Conservation (phyloP, 2,329 filamentous ascomycete genomes). For the Monilinia polystroma region DNA sequence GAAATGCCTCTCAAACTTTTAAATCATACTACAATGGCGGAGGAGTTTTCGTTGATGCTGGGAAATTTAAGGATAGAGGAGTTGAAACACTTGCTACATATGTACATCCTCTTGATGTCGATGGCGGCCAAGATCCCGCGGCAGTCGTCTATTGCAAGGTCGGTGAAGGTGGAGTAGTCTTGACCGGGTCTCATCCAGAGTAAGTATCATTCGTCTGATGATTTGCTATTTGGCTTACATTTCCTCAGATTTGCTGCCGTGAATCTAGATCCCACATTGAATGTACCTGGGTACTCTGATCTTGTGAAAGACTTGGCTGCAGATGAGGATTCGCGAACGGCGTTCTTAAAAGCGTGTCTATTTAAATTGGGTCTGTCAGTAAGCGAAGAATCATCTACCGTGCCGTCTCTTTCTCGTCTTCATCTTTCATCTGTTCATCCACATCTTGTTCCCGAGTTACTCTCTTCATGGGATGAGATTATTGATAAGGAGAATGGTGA, state of each 20-base stretch:
- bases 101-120: constrained; percentile 69
- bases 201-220: constrained; percentile 46
- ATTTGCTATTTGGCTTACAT: constrained; percentile 25
- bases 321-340: constrained; percentile 67
- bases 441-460: constrained; percentile 63
- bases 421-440: constrained; percentile 73
- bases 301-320: constrained; percentile 66
- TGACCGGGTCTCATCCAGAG: constrained; percentile 93
- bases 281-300: constrained; percentile 66
- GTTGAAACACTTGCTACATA: constrained; percentile 84
- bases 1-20: constrained; percentile 60
- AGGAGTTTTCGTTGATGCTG: constrained; percentile 83
- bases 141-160: constrained; percentile 82
- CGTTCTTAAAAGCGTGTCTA: constrained; percentile 78
- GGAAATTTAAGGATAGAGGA: constrained; percentile 57
- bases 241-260: constrained; percentile 70
- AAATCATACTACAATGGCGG: constrained; percentile 91
- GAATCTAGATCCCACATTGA: constrained; percentile 69
- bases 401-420: constrained; percentile 77
- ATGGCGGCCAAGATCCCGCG: constrained; percentile 73
- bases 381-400: constrained; percentile 63
- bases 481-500: constrained; percentile 64
- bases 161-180: constrained; percentile 72
- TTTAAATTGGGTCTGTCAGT: constrained; percentile 79
- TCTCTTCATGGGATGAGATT: constrained; percentile 65